Evolutionary conservation across 495 filamentous ascomycete species (phyloP), one percentile per base, ranked within the genome.

Genomic region (Penicillium canescens): DNA sequence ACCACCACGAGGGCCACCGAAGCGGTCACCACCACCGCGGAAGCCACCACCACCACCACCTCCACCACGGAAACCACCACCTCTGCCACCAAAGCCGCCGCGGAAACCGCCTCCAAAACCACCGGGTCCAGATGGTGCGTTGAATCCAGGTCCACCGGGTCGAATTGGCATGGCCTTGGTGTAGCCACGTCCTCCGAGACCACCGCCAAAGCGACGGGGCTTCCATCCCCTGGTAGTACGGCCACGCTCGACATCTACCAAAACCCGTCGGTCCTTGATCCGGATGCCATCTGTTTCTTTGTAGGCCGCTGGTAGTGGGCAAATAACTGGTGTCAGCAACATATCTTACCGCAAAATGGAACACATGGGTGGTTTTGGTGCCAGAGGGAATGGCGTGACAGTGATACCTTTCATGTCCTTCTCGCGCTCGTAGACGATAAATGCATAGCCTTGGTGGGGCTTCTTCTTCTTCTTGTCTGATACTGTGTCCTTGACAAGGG

Each of bases 371-470:
- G 13, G n/a, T 20, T 41, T 46, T 21, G 43, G 16, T 51, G 48
- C 42, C 42, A 20, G 34, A 7, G 43, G 44, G 21, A 44, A 34
- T 51, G 44, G 46, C 55, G 35, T 46, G 47, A 52, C 44, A 44
- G 50, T 52, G 73, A 80, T 96, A 96, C 94, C 93, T 87, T 96
- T 97, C 95, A 98, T 97, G 66, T 98, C 94, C 74, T 93, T 92
- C 71, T 98, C 94, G 64, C 90, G 86, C 73, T 98, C 93, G 69
- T 92, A 98, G 42, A 97, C 92, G 60, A 98, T 87, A 69, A 98
- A 98, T 53, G 91, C 94, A 75, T 98, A 98, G 56, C 94, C 94
- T 59, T 85, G 82, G 68, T 94, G 87, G 40, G 84, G 79, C 72
- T 95, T 96, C 68, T 91, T 92, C 48, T 84, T 83, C 66, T 86